phyloP scores from a whole-genome alignment of 2,329 filamentous ascomycete genomes.

The Alternaria brassicae region DNA sequence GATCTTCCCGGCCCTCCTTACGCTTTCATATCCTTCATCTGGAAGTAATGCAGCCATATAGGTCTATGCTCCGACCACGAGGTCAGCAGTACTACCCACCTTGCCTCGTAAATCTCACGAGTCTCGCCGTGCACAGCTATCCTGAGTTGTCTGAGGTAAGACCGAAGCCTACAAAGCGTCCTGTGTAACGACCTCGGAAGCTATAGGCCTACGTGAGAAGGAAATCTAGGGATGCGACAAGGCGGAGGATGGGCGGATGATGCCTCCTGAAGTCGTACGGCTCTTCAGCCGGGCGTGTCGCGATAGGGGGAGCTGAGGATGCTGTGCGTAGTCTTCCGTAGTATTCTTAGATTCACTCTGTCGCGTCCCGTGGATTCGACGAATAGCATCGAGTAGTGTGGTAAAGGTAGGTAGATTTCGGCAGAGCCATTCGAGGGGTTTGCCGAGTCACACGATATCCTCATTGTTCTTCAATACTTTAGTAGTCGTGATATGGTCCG shows the following conservation, averaged over 20 bases:
- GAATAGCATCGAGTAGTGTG: constrained; percentile 5
- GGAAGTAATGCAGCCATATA: constrained; percentile 10
- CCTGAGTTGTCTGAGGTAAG: constrained; percentile 17
- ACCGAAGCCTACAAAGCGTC: background rate
- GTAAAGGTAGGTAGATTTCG: constrained; percentile 9
- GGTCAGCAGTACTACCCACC: constrained; percentile 15
- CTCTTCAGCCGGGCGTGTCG: constrained; percentile 1
- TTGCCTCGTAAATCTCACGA: constrained; percentile 2
- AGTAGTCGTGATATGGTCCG: background rate
- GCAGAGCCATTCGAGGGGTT: background rate
- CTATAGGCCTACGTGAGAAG: constrained; percentile 8
- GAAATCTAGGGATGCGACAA: background rate
- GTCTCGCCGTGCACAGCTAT: constrained; percentile 1
- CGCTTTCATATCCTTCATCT: background rate
- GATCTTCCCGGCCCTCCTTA: constrained; percentile 13
- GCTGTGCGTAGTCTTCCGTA: background rate
- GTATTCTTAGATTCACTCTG: background rate
- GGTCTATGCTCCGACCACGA: constrained; percentile 19
- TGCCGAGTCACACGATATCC: constrained; percentile 1
- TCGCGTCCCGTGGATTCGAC: constrained; percentile 7
- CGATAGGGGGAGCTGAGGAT: background rate
- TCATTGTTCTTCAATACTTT: background rate
- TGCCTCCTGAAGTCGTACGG: constrained; percentile 6
- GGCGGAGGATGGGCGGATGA: constrained; percentile 10
- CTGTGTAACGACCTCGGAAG: constrained; percentile 10